Evolutionary conservation across 164 flowering plant species (phyloP).

Genomic region (Nymphaea colorata): DNA sequence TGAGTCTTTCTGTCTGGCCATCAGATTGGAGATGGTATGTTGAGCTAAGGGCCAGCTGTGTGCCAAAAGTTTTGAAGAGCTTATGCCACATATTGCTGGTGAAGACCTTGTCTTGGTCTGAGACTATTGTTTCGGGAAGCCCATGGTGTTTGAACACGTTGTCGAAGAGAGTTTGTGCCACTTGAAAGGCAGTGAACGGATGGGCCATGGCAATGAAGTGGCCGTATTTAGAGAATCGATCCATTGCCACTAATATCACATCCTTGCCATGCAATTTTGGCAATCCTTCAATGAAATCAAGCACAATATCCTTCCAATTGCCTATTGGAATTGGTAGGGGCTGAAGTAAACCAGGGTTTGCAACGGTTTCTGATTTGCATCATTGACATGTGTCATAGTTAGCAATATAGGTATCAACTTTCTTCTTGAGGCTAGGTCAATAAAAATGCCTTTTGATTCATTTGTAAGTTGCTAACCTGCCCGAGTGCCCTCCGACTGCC

Average conservation of each 20-base stretch:
- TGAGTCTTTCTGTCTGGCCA: background rate
- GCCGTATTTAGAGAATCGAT: background rate
- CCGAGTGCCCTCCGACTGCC: slow-evolving; percentile 1
- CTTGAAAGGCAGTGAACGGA: background rate
- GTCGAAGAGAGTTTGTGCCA: background rate
- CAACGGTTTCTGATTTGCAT: background rate
- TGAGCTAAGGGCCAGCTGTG: background rate
- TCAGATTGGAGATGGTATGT: background rate
- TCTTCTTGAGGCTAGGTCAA: slow-evolving; percentile 5
- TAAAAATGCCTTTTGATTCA: slow-evolving; percentile 1
- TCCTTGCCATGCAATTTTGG: background rate
- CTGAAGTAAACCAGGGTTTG: slow-evolving; percentile 1
- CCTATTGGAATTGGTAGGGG: slow-evolving; percentile 3
- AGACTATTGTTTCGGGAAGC: background rate
- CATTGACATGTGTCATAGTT: slow-evolving; percentile 1
- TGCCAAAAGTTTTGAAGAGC: background rate
- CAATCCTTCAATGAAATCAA: slow-evolving; percentile 6
- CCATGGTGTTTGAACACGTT: background rate
- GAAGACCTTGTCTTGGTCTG: background rate
- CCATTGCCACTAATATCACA: background rate
- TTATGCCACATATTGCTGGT: background rate
- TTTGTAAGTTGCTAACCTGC: slow-evolving; percentile 1
- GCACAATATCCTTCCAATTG: slow-evolving; percentile 1
- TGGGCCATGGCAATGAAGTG: slow-evolving; percentile 1
- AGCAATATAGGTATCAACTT: background rate